Percentiles rank a stretch among this genome's conserved stretches.
Evolutionary conservation across 2,329 filamentous ascomycete species (phyloP).

Genomic region (Keithomyces neogunnii): DNA sequence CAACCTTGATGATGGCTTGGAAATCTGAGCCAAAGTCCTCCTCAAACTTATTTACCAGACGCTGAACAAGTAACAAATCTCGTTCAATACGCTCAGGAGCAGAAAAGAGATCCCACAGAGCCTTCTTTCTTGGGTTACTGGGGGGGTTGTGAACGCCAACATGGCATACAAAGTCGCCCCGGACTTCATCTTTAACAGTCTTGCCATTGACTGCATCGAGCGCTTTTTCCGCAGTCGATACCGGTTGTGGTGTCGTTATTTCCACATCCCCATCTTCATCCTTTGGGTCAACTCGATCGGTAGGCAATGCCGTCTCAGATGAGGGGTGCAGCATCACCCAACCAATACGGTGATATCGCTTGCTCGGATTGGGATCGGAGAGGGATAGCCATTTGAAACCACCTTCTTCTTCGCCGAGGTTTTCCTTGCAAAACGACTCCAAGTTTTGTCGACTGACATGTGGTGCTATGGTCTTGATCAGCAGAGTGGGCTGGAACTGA

Average conservation of each 20-base stretch:
- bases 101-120: conserved; percentile 93
- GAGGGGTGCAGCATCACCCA: conserved; percentile 94
- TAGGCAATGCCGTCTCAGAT: conserved; percentile 53
- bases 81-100: conserved; percentile 88
- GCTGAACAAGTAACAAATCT: conserved; percentile 74
- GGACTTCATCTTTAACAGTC: conserved; percentile 87
- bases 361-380: conserved; percentile 92
- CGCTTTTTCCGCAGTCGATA: conserved; percentile 71
- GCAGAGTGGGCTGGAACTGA: conserved; percentile 77
- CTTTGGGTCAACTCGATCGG: conserved; percentile 65
- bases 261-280: conserved; percentile 57
- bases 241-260: conserved; percentile 41
- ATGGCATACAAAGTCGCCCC: conserved; percentile 95
- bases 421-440: conserved; percentile 89
- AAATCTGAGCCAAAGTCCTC: conserved; percentile 69
- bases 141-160: conserved; percentile 93
- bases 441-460: conserved; percentile 91
- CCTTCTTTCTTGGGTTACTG: conserved; percentile 80
- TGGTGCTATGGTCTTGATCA: conserved; percentile 97
- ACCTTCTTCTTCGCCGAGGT: conserved; percentile 81
- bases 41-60: conserved; percentile 78
- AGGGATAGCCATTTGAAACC: conserved; percentile 95
- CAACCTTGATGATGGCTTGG: conserved; percentile 71
- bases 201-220: conserved; percentile 95
- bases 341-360: conserved; percentile 94